These are phyloP conservation scores for Polytrichum formosum DNA, from an alignment of 225 moss, liverwort and hornwort genomes.

Conservation along the genomic window DNA sequence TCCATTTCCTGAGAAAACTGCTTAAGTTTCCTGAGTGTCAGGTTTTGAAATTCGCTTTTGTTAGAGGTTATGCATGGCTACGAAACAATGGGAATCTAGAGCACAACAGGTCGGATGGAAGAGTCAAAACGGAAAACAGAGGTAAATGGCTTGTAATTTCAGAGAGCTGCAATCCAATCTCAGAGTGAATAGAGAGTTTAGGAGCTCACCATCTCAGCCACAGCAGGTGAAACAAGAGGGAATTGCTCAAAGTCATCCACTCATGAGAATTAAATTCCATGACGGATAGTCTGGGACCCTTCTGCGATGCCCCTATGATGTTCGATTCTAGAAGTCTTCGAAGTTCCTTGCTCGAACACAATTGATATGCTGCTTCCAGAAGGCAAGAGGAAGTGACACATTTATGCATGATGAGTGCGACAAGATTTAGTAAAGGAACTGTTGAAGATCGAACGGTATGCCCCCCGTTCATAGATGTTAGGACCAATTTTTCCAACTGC, in stretches of 20 bases:
- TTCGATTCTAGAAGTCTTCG: slow-evolving; percentile 41
- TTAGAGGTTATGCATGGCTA: too few relatives aligned
- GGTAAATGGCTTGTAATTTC: background rate
- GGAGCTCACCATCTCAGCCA: slow-evolving; percentile 71
- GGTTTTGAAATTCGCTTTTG: too few relatives aligned
- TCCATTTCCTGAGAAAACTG: too few relatives aligned
- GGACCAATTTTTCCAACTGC: slow-evolving; percentile 58
- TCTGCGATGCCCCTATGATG: slow-evolving; percentile 56
- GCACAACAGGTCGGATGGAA: too few relatives aligned
- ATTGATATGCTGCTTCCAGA: slow-evolving; percentile 40
- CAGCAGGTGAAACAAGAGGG: slow-evolving; percentile 53
- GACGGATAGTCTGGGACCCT: slow-evolving; percentile 27
- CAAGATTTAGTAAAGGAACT: slow-evolving; percentile 46
- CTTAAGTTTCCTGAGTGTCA: too few relatives aligned
- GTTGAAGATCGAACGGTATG: slow-evolving; percentile 17
- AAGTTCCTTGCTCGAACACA: slow-evolving; percentile 40
- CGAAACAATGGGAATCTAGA: too few relatives aligned
- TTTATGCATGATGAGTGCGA: slow-evolving; percentile 60
- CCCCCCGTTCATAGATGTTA: slow-evolving; percentile 26
- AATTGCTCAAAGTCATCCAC: slow-evolving; percentile 39
- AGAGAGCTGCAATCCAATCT: background rate
- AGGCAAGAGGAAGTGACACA: slow-evolving; percentile 36
- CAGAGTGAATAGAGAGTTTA: background rate
- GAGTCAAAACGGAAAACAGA: too few relatives aligned
- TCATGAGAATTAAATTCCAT: slow-evolving; percentile 41